Evolutionary conservation across 192 early-diverging fungal genomes (phyloP).

Genomic region (Lobulomyces angularis): DNA sequence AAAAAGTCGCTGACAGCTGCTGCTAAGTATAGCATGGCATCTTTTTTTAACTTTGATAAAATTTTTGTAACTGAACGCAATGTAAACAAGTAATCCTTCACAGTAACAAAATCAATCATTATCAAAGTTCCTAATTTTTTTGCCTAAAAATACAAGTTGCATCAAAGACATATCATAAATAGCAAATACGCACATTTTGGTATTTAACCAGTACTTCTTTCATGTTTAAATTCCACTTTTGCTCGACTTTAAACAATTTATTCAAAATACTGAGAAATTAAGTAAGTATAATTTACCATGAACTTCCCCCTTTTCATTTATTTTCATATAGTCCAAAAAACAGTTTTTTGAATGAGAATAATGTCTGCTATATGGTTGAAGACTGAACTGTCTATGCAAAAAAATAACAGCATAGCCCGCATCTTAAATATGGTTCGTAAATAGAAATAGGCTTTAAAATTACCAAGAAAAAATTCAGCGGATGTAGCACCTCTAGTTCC

Average conservation of each 20-base stretch:
- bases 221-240: constrained; percentile 59
- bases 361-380: constrained; percentile 86
- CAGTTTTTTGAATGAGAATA: constrained; percentile 67
- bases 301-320: constrained; percentile 43
- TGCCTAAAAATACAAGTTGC: constrained; percentile 26
- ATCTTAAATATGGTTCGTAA: constrained; percentile 39
- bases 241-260: constrained; percentile 39
- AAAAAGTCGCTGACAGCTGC: constrained; percentile 98
- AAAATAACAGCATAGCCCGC: constrained; percentile 92
- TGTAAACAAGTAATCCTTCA: constrained; percentile 85
- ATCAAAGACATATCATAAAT: not conserved
- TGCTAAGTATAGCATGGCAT: constrained; percentile 89
- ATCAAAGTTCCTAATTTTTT: constrained; percentile 53
- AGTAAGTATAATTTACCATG: constrained; percentile 24
- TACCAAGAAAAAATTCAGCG: constrained; percentile 83
- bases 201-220: constrained; percentile 46
- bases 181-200: constrained; percentile 31
- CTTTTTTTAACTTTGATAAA: constrained; percentile 48
- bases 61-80: constrained; percentile 61
- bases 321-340: constrained; percentile 72
- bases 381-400: constrained; percentile 80
- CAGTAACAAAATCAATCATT: constrained; percentile 75
- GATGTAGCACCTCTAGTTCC: constrained; percentile 91
- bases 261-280: constrained; percentile 2
- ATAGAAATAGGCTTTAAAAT: too few relatives aligned